phyloP scores from a whole-genome alignment of 1,284 basidiomycete species.

The Cerrena zonata region DNA sequence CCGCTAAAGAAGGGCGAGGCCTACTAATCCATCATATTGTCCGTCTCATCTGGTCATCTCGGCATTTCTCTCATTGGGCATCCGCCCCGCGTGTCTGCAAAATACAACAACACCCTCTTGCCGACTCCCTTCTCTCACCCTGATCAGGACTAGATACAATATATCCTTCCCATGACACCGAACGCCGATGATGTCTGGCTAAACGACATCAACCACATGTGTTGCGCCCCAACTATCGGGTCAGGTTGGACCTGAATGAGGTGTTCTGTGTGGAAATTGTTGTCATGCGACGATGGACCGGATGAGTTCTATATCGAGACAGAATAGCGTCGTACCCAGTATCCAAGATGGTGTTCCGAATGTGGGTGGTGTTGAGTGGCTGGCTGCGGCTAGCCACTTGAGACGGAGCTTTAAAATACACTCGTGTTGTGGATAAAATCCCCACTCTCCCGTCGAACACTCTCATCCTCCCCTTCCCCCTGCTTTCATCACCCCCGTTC shows the following conservation, averaged over 20 bases:
- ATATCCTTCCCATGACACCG: neutral
- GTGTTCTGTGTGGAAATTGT: neutral
- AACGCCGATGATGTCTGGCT: no score
- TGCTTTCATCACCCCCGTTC: neutral
- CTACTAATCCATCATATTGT: no score
- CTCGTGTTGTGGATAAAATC: neutral
- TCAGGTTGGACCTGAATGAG: neutral
- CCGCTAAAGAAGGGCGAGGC: no score
- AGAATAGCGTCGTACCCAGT: neutral
- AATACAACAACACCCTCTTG: neutral
- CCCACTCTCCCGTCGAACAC: neutral
- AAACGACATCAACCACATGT: neutral
- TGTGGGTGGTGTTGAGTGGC: neutral
- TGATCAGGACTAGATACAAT: neutral
- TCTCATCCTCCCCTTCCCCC: neutral
- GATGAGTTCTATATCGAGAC: neutral
- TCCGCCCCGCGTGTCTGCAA: neutral
- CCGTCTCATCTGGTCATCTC: neutral
- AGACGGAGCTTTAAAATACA: neutral
- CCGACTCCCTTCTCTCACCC: neutral
- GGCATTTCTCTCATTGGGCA: neutral
- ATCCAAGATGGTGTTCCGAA: neutral
- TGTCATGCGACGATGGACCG: neutral
- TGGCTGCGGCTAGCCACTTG: neutral
- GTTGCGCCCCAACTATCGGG: neutral